Evolutionary conservation across 2,329 filamentous ascomycete genomes (phyloP), one percentile per base, ranked within the genome.

Genomic region (Annulohypoxylon truncatum): DNA sequence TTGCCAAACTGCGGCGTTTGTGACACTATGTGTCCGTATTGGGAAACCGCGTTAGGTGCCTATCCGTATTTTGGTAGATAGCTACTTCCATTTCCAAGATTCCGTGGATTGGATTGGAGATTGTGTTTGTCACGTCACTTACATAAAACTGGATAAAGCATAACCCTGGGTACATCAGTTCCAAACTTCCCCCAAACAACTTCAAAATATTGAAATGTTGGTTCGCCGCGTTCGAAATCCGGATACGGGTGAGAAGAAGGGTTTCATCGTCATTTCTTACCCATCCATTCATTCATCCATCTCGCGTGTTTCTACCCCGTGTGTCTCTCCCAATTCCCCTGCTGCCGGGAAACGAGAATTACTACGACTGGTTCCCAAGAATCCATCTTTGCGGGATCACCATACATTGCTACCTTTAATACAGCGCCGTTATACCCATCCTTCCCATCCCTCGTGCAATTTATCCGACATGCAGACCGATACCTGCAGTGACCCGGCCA

Each of bases 391-490:
- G 44, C 51, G 63, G 59, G 44, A 55, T 24, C 57, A 48, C 66
- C 54, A 66, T 28, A 38, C 53, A 48, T 66, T 63, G 51, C 22
- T 18, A 47, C 42, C n/a, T 33, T 47, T 28, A 57, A 26, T 44
- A 31, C 15, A 46, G 48, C 40, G 46, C 46, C 54, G 54, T 18
- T 60, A 64, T 64, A 64, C 61, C 63, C 40, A 56, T 62, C 26
- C 40, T 26, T 24, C 51, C 51, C 44, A 58, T 66, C 38, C 59
- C 61, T 69, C 64, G 67, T 68, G 56, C 48, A 64, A 67, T 68
- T 64, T 70, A 69, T 66, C 70, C 69, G 66, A 67, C 65, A 58
- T 72, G 70, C 71, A 72, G 53, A 62, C 64, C 60, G 68, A 71
- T 64, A 57, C 38, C 66, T 66, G 64, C 51, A 61, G 51, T 63